These are phyloP conservation scores for Zizania latifolia DNA, from an alignment of 176 grass and related monocot species.

Conservation along the genomic window DNA sequence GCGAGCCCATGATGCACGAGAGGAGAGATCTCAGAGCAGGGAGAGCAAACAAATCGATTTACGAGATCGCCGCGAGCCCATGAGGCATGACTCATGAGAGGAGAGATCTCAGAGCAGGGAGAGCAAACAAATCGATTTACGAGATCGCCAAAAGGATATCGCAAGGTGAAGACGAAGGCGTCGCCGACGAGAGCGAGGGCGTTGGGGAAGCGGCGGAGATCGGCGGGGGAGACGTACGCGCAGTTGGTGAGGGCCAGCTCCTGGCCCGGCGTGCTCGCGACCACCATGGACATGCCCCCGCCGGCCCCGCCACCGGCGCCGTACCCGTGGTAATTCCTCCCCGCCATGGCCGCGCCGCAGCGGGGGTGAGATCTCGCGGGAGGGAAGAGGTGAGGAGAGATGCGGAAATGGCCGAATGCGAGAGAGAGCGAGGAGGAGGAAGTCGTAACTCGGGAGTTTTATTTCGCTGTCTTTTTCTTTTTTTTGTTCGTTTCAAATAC, in stretches of 20 bases:
- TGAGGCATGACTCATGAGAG: too few relatives aligned
- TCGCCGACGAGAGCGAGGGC: conserved; percentile 63
- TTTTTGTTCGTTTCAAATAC: too few relatives aligned
- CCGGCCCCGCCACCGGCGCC: not conserved
- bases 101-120: conserved; percentile 8
- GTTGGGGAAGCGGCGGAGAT: conserved; percentile 55
- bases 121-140: not conserved
- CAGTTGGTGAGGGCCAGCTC: conserved; percentile 89
- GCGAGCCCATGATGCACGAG: not conserved
- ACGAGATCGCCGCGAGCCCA: not conserved
- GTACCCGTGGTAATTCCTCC: conserved; percentile 29
- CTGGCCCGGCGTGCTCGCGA: conserved; percentile 83
- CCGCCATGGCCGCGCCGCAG: conserved; percentile 43
- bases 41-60: not conserved
- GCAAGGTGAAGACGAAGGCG: conserved; percentile 70
- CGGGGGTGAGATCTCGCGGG: conserved; percentile 30
- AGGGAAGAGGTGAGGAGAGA: not conserved
- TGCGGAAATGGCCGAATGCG: too few relatives aligned
- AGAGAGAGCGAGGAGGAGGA: too few relatives aligned
- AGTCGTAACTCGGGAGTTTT: too few relatives aligned
- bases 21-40: conserved; percentile 13
- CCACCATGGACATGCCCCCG: conserved; percentile 29
- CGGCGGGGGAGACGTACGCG: conserved; percentile 60
- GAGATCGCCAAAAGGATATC: conserved; percentile 79
- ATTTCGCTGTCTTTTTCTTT: too few relatives aligned